Evolutionary conservation across 2,329 filamentous ascomycete genomes (phyloP).

Genomic region (Beauveria sp.): DNA sequence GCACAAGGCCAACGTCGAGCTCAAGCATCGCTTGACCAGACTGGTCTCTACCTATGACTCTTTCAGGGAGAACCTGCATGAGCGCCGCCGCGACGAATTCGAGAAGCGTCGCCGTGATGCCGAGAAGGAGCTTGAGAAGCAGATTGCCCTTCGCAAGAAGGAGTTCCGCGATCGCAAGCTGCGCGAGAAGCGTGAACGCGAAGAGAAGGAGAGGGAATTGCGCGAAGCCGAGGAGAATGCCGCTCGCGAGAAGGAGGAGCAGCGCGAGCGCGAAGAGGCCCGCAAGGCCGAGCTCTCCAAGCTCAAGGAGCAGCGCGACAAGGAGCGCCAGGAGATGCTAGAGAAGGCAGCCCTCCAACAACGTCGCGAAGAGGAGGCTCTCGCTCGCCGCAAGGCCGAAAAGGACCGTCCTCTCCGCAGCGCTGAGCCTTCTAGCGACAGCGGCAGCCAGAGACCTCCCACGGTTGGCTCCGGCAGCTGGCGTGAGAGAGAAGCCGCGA

Average conservation of each 20-base stretch:
- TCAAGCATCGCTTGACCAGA: constrained; percentile 86
- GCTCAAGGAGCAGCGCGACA: constrained; percentile 57
- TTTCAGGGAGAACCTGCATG: constrained; percentile 75
- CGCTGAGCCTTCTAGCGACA: constrained; percentile 28
- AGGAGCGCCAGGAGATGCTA: constrained; percentile 59
- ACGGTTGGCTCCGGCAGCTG: constrained; percentile 32
- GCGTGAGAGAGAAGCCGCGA: constrained; percentile 33
- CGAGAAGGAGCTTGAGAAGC: constrained; percentile 86
- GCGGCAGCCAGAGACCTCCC: constrained; percentile 25
- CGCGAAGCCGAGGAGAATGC: constrained; percentile 81
- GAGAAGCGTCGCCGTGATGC: constrained; percentile 89
- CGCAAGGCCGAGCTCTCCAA: constrained; percentile 63
- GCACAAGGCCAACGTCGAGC: constrained; percentile 83
- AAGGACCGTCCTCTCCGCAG: constrained; percentile 40
- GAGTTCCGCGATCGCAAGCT: constrained; percentile 78
- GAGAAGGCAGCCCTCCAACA: constrained; percentile 64
- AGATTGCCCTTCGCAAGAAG: constrained; percentile 81
- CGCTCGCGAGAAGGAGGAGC: constrained; percentile 78
- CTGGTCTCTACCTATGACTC: constrained; percentile 77
- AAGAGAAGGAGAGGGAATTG: constrained; percentile 72
- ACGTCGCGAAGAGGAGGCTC: constrained; percentile 80
- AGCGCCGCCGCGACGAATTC: constrained; percentile 88
- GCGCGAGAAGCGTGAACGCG: constrained; percentile 74
- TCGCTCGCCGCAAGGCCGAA: constrained; percentile 63
- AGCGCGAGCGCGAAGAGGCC: constrained; percentile 70